Conservation (phyloP, 1,284 basidiomycete species). For the Athelia psychrophila region DNA sequence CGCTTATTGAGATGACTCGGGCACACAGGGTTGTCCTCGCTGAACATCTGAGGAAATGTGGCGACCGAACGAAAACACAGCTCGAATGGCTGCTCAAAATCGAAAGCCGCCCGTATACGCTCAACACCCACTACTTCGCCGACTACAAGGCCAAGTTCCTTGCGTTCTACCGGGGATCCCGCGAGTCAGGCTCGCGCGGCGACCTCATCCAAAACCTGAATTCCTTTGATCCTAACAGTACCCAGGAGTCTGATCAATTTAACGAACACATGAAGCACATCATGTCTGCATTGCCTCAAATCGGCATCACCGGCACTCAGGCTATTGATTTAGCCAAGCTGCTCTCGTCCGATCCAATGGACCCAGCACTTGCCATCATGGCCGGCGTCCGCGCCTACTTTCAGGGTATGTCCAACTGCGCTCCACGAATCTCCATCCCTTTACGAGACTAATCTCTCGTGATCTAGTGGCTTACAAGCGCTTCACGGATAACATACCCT, state of each 20-base stretch:
- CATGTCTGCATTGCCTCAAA: conserved; percentile 37
- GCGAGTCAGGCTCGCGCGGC: conserved; percentile 29
- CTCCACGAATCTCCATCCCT: neutral
- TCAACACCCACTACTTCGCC: conserved; percentile 56
- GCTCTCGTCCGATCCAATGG: conserved; percentile 49
- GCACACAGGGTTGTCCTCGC: conserved; percentile 39
- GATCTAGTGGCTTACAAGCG: conserved; percentile 67
- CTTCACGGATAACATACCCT: conserved; percentile 59
- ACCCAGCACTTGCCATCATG: conserved; percentile 62
- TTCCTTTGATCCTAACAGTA: neutral
- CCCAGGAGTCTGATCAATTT: neutral
- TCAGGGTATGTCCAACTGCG: conserved; percentile 44
- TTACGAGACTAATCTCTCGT: neutral
- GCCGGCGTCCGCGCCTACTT: conserved; percentile 72
- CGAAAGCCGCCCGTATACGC: conserved; percentile 50
- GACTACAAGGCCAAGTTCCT: conserved; percentile 61
- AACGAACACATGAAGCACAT: conserved; percentile 11
- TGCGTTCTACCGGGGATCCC: conserved; percentile 40
- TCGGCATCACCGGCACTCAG: conserved; percentile 41
- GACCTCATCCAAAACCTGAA: conserved; percentile 22
- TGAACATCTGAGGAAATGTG: conserved; percentile 43
- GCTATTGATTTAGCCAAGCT: conserved; percentile 49
- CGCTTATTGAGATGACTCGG: conserved; percentile 2
- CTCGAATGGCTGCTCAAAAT: conserved; percentile 52
- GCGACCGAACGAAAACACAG: conserved; percentile 33